These are phyloP conservation scores for Myxozyma geophila DNA, from an alignment of 805 yeast species.

Conservation along the genomic window DNA sequence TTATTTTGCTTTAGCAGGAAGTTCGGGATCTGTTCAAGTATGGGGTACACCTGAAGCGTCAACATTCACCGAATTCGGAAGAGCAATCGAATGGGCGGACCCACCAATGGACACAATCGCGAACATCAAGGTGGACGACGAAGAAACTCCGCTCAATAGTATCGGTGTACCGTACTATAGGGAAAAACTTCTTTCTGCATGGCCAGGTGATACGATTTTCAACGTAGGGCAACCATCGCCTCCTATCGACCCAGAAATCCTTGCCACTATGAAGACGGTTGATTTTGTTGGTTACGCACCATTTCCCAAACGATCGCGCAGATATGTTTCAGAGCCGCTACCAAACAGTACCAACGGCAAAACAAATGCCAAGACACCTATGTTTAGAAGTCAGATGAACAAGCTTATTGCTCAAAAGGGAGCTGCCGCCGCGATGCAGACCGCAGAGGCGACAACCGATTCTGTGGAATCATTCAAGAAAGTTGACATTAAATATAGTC, in stretches of 20 bases:
- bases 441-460: slow-evolving; percentile 20
- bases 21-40: slow-evolving; percentile 61
- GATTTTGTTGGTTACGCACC: slow-evolving; percentile 52
- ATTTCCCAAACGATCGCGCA: slow-evolving; percentile 53
- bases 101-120: slow-evolving; percentile 32
- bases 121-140: slow-evolving; percentile 22
- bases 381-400: slow-evolving; percentile 37
- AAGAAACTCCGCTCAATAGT: slow-evolving; percentile 59
- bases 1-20: slow-evolving; percentile 70
- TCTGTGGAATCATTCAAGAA: slow-evolving; percentile 55
- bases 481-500: slow-evolving; percentile 78
- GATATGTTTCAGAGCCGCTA: slow-evolving; percentile 44
- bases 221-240: slow-evolving; percentile 65
- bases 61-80: slow-evolving; percentile 50
- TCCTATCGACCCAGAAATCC: slow-evolving; percentile 55
- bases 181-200: slow-evolving; percentile 75
- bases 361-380: slow-evolving; percentile 32
- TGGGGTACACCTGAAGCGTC: slow-evolving; percentile 63
- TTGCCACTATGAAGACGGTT: slow-evolving; percentile 47
- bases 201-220: slow-evolving; percentile 70
- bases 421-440: slow-evolving; percentile 8
- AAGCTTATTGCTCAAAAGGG: slow-evolving; percentile 23
- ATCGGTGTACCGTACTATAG: slow-evolving; percentile 89
- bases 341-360: slow-evolving; percentile 7
- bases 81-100: slow-evolving; percentile 63